Base-by-base conservation (phyloP, 1,139 yeast genomes). In the Debaryomycetaceae sp. region DNA sequence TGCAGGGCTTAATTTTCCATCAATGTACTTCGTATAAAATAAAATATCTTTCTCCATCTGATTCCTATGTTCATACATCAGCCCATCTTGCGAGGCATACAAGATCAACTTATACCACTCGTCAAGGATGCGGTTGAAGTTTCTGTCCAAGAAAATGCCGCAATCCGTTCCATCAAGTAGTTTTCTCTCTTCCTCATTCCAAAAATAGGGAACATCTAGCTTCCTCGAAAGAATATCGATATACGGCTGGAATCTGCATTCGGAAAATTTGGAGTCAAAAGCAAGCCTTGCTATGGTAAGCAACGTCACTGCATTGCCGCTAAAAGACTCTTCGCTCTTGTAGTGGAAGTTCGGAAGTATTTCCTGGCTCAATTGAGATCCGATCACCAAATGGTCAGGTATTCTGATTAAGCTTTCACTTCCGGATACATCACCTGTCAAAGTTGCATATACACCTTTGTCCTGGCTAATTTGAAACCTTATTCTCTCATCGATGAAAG, bases 41-140 rank as follows among this genome's bases (percentile, higher is more conserved):
- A 36, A 17, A 24, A 45, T 20, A 17, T 44, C 47, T 17, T 13
- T 17, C 37, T 27, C 20, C 23, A 46, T 34, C 27, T 36, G 36
- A 24, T 14, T 24, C 39, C 37, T 36, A 14, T 22, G 11, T 6
- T 33, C 39, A 24, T 36, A 34, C 4, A 36, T 30, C 24, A 24
- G 17, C 24, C 33, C 23, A 31, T 27, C 17, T 20, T 36, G 13
- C n/a, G 31, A 30, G 20, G 44, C 33, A 23, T 36, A 36, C 11
- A 36, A 31, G 39, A 42, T 37, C 11, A 46, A 36, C 9, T 20
- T 23, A 38, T 40, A 31, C 50, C 50, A 47, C 39, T 47, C 50
- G 22, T 22, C 37, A 5, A 45, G 20, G 7, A 47, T 34, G 17
- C 42, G 42, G n/a, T 23, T 33, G 30, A 47, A 45, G 31, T 42